phyloP scores from a whole-genome alignment of 2,329 filamentous ascomycete genomes.

The Ceratocystis colombiana region DNA sequence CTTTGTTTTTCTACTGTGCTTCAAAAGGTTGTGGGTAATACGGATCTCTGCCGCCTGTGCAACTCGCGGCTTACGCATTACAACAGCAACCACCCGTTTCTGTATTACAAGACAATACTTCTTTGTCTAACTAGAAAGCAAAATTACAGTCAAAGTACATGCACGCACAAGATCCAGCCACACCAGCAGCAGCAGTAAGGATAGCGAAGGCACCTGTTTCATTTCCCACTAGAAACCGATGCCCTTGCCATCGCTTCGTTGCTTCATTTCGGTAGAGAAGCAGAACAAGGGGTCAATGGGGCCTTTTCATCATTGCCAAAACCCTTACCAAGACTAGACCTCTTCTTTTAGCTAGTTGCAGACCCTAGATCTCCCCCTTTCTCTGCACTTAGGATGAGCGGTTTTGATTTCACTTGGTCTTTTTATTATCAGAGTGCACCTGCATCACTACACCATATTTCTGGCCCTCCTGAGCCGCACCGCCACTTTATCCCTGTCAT shows the following conservation, averaged over 20 bases:
- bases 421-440: neutral
- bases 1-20: neutral
- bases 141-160: neutral
- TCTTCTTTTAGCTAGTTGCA: neutral
- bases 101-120: neutral
- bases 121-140: neutral
- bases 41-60: neutral
- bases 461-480: conserved; percentile 5
- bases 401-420: neutral
- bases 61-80: neutral
- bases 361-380: conserved; percentile 4
- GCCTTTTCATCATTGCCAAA: neutral
- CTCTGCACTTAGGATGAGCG: neutral
- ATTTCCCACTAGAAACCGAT: neutral
- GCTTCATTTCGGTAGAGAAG: conserved; percentile 19
- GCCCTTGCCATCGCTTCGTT: conserved; percentile 2
- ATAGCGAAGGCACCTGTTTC: neutral
- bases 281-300: conserved; percentile 13
- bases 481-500: conserved; percentile 7
- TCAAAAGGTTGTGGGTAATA: neutral
- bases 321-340: neutral
- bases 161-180: conserved; percentile 1
- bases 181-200: neutral
- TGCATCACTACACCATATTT: neutral
- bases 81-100: neutral